Evolutionary conservation across 345 rosid species (phyloP).

Genomic region (Populus euphratica): DNA sequence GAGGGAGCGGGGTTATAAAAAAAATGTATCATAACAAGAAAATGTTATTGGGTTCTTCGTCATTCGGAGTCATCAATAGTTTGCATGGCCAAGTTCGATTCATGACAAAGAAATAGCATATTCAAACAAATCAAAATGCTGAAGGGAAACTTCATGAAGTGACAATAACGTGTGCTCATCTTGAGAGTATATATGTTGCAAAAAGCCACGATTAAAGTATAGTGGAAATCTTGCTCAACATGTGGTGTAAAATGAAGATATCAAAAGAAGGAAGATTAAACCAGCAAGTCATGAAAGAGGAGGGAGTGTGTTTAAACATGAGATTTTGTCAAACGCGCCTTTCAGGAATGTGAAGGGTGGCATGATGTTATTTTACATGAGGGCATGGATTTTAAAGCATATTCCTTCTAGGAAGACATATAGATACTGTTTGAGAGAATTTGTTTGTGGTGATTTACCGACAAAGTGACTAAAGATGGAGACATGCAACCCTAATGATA

Average conservation of each 20-base stretch:
- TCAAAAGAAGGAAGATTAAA: neutral
- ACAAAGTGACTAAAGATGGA: neutral
- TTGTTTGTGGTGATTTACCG: neutral
- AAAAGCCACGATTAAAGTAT: constrained; percentile 2
- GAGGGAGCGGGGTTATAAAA: too few relatives aligned
- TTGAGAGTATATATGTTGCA: neutral
- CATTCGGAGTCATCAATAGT: constrained; percentile 1
- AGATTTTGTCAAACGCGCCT: neutral
- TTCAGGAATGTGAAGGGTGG: neutral
- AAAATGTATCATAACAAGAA: constrained; percentile 30
- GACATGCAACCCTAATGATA: neutral
- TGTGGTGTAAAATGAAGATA: constrained; percentile 16
- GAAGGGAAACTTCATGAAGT: neutral
- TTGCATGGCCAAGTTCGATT: neutral
- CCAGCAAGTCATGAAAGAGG: neutral
- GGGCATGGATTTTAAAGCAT: neutral
- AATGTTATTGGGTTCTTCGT: constrained; percentile 19
- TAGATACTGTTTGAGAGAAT: neutral
- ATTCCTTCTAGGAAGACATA: neutral
- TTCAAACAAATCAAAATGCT: neutral
- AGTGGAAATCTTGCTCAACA: neutral
- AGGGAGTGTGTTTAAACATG: neutral
- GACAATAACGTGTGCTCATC: neutral
- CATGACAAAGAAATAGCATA: neutral
- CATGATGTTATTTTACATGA: neutral